Evolutionary conservation across 1,284 basidiomycete species (phyloP), one percentile per base, ranked within the genome.

Genomic region (Ustilago xerochloae): DNA sequence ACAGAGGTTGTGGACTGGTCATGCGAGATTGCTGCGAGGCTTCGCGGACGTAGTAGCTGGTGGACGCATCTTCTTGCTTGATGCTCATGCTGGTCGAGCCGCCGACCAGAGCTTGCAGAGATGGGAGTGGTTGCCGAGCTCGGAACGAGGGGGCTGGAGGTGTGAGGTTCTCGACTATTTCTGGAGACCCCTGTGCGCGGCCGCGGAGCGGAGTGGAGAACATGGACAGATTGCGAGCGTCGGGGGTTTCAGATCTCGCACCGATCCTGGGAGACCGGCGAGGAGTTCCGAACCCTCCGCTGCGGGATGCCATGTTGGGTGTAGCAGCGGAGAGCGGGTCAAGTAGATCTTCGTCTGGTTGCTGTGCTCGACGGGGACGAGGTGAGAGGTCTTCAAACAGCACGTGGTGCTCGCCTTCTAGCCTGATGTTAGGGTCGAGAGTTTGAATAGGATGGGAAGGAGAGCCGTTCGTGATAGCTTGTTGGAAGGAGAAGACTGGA

Each of bases 1-100:
- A 66, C 18, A 41, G 20, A 8, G 45, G 38, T n/a, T n/a, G n/a
- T 6, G 57, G 58, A 16, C 50, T 61, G 50, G 51, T 43, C n/a
- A 43, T n/a, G 30, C 35, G 36, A n/a, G 46, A 54, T n/a, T 49
- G 49, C 3, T 52, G n/a, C 6, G 63, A 73, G 4, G 59, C 61
- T 30, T 67, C 70, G 35, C 70, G 70, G 20, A 73, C 43, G 43
- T 53, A 73, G 57, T 45, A 73, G 46, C 64, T 62, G 22, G 45
- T 45, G 36, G 61, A 60, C 13, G 51, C 24, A 6, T 73, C 70
- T 24, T 73, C 70, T 46, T 67, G 70, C 57, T 73, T 73, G 60
- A 73, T 46, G 64, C 64, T 56, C n/a, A 53, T 45, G 33, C 41
- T 57, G 41, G 35, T 48, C 33, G 61, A 64, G 9, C 29, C 50